Conservation (phyloP, 2,329 filamentous ascomycete genomes). For the Lachnellula hyalina region DNA sequence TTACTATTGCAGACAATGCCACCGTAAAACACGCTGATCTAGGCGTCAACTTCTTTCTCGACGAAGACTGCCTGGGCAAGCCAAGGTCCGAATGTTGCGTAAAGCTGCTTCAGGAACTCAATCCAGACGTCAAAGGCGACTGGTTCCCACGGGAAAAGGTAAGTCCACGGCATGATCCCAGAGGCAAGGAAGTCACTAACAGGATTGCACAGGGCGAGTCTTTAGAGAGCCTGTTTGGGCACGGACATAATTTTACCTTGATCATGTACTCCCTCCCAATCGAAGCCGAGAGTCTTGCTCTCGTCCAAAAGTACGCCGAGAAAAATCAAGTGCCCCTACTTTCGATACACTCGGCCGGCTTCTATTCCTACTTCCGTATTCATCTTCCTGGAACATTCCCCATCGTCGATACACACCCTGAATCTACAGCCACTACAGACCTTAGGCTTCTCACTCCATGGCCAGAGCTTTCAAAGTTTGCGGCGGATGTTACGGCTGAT, state of each 20-base stretch:
- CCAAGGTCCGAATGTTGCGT: slow-evolving; percentile 74
- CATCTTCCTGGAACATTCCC: slow-evolving; percentile 75
- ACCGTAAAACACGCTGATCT: slow-evolving; percentile 76
- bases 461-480: slow-evolving; percentile 70
- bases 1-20: slow-evolving; percentile 81
- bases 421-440: slow-evolving; percentile 77
- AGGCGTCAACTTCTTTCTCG: slow-evolving; percentile 95
- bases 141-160: slow-evolving; percentile 53
- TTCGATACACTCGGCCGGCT: slow-evolving; percentile 82
- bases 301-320: slow-evolving; percentile 45
- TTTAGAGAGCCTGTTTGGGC: slow-evolving; percentile 30
- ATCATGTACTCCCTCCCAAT: slow-evolving; percentile 58
- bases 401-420: slow-evolving; percentile 93
- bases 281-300: slow-evolving; percentile 43
- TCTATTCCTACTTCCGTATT: slow-evolving; percentile 85
- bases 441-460: slow-evolving; percentile 80
- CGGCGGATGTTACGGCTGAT: slow-evolving; percentile 58
- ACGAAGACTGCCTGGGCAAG: slow-evolving; percentile 70
- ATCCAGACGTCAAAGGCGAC: slow-evolving; percentile 81
- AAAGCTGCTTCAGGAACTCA: slow-evolving; percentile 76
- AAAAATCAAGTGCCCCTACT: slow-evolving; percentile 66
- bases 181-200: slow-evolving; percentile 6
- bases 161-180: neutral
- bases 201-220: slow-evolving; percentile 12
- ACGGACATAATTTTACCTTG: slow-evolving; percentile 48